Conservation (phyloP, 495 filamentous ascomycete genomes). For the Penicillium angulare region DNA sequence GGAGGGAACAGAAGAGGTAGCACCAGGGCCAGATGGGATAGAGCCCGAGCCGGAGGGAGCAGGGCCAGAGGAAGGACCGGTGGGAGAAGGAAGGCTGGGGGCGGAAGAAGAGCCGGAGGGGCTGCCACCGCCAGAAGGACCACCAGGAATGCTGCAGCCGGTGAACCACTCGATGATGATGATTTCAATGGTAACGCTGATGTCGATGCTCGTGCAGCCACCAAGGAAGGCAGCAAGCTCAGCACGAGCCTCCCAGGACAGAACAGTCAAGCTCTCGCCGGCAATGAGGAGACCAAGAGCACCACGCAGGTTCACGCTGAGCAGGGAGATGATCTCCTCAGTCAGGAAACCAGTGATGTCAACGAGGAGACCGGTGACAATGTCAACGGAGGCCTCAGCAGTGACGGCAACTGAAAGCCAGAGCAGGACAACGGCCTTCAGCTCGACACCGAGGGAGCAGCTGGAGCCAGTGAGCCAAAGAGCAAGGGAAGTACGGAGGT, state of each 20-base stretch:
- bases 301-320: conserved; percentile 37
- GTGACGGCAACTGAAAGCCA: conserved; percentile 41
- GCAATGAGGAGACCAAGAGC: conserved; percentile 32
- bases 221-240: conserved; percentile 43
- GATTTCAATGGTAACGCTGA: conserved; percentile 32
- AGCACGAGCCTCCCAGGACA: conserved; percentile 37
- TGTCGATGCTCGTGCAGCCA: conserved; percentile 29
- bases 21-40: not conserved
- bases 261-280: conserved; percentile 34
- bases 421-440: conserved; percentile 42
- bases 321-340: conserved; percentile 22
- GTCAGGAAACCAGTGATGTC: conserved; percentile 33
- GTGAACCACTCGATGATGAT: conserved; percentile 45
- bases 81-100: conserved; percentile 5
- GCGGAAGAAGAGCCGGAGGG: conserved; percentile 6
- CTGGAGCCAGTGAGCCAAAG: conserved; percentile 37
- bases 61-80: not conserved
- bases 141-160: conserved; percentile 33
- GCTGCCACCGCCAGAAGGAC: too few species aligned
- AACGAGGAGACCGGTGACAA: conserved; percentile 26
- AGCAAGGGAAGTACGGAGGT: conserved; percentile 34
- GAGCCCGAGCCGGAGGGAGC: not conserved
- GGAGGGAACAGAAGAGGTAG: not conserved
- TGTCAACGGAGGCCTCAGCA: conserved; percentile 27
- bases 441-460: conserved; percentile 40